A percentile compares a stretch with the other conserved stretches of the same genome.
These are phyloP conservation scores for Aspergillus ostianus DNA, from an alignment of 495 filamentous ascomycete species.

Conservation along the genomic window DNA sequence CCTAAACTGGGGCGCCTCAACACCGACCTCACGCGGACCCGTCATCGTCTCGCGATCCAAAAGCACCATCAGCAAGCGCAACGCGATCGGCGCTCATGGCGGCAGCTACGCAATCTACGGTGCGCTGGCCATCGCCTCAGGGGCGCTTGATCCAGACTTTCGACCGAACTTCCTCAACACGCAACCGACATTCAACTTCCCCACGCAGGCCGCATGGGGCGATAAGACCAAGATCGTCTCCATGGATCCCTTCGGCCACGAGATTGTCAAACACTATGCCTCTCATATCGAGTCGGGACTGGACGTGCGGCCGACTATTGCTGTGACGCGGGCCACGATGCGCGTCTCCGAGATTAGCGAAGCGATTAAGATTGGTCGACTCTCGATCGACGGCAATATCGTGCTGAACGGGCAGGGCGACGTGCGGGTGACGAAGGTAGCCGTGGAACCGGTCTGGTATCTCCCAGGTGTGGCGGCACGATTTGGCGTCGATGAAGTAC, in stretches of 20 bases:
- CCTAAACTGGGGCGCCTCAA: slow-evolving; percentile 75
- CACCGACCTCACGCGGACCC: slow-evolving; percentile 67
- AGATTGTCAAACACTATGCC: slow-evolving; percentile 34
- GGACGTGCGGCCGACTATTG: slow-evolving; percentile 87
- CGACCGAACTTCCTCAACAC: slow-evolving; percentile 88
- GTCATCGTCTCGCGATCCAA: slow-evolving; percentile 73
- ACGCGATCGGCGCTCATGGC: slow-evolving; percentile 80
- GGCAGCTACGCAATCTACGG: slow-evolving; percentile 90
- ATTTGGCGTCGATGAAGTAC: slow-evolving; percentile 61
- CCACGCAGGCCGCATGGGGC: slow-evolving; percentile 78
- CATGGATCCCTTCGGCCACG: slow-evolving; percentile 86
- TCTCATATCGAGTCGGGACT: slow-evolving; percentile 53
- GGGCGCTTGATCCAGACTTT: slow-evolving; percentile 74
- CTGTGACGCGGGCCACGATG: slow-evolving; percentile 89
- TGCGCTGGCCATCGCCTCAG: slow-evolving; percentile 81
- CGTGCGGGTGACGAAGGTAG: slow-evolving; percentile 85
- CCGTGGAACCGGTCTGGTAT: slow-evolving; percentile 89
- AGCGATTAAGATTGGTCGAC: slow-evolving; percentile 67
- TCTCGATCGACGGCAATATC: slow-evolving; percentile 83
- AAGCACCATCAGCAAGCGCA: slow-evolving; percentile 72
- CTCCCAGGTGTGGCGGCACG: slow-evolving; percentile 24
- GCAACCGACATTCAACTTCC: slow-evolving; percentile 77
- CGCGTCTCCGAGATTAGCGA: slow-evolving; percentile 83
- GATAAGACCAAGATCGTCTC: slow-evolving; percentile 88
- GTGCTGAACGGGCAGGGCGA: slow-evolving; percentile 76